Base-by-base conservation (phyloP, 768 basidiomycete species). In the Gelatoporia subvermispora region DNA sequence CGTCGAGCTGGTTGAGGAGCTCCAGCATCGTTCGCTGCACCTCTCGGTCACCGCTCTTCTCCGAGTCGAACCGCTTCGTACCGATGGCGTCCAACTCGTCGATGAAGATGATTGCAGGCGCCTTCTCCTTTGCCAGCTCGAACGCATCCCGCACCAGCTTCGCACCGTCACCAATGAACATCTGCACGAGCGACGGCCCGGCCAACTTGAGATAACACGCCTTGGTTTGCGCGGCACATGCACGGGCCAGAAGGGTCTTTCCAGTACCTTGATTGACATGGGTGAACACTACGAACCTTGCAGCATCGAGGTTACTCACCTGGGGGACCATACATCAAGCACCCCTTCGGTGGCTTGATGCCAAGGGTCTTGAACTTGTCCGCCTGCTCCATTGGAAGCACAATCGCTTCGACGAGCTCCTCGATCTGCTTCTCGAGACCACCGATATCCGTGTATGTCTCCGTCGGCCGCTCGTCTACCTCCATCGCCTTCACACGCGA, bases 1-100 rank as follows among this genome's bases (percentile, higher is more conserved):
- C 96, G 60, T 99, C 96, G 37, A 98, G 74, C 68, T 99, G 96
- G 67, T 99, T 99, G 54, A 99, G 80, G 39, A 99, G 76, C 65
- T 99, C 96, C 62, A 99, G 74, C 96, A 99, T 99, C n/a, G 96
- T 99, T 53, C 96, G 74, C 68, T 99, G 96, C n/a, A 99, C 96
- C 65, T 99, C 96, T 64, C 96, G 82, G 68, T 99, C 96, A 53
- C 96, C 96, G 60, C 91, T 91, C 78, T 98, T 99, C 69, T 98
- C 95, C 16, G 90, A 93, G 62, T 99, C 96, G 63, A 98, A 98
- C 8, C 96, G 88, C 66, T 97, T 97, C 10, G 95, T 98, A 36
- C 95, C 95, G 58, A 98, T 95, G n/a, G 94, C 94, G 65, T 98
- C 95, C 63, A 98, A 68, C 63, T 98, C 95, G 60, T 98, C 95